phyloP scores from a whole-genome alignment of 2,329 filamentous ascomycete species.

The Paraconiothyrium brasiliense region DNA sequence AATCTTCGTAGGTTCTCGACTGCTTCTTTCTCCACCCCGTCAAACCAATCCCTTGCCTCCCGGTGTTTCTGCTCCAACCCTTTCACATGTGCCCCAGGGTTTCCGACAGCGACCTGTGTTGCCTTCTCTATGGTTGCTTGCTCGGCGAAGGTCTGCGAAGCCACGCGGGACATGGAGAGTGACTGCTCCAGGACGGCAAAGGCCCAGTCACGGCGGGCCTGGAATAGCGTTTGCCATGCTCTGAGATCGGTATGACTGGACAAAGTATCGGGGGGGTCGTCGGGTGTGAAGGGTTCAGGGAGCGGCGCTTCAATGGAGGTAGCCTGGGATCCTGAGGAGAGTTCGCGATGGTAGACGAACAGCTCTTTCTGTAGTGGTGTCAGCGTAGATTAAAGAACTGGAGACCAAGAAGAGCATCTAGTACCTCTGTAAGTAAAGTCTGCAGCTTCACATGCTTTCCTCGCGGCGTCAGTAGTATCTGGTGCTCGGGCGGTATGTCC shows the following conservation, averaged over 20 bases:
- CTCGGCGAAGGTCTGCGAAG: slow-evolving; percentile 74
- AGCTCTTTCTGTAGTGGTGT: slow-evolving; percentile 75
- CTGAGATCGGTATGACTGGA: slow-evolving; percentile 80
- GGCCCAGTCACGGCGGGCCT: slow-evolving; percentile 82
- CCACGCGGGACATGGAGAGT: slow-evolving; percentile 68
- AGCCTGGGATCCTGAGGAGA: slow-evolving; percentile 55
- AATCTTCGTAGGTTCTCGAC: slow-evolving; percentile 70
- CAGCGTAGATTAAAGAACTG: slow-evolving; percentile 10
- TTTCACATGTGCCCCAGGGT: slow-evolving; percentile 79
- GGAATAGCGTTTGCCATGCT: slow-evolving; percentile 90
- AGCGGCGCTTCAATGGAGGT: slow-evolving; percentile 63
- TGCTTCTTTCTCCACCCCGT: slow-evolving; percentile 73
- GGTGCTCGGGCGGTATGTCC: slow-evolving; percentile 76
- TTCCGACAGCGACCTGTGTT: slow-evolving; percentile 84
- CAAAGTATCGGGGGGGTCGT: slow-evolving; percentile 79
- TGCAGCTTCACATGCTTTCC: slow-evolving; percentile 86
- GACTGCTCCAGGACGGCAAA: slow-evolving; percentile 75
- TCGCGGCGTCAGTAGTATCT: slow-evolving; percentile 86
- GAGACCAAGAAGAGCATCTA: background rate
- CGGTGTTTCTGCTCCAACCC: slow-evolving; percentile 75
- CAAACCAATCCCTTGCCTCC: slow-evolving; percentile 76
- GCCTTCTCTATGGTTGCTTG: slow-evolving; percentile 81
- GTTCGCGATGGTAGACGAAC: slow-evolving; percentile 85
- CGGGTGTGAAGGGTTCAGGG: slow-evolving; percentile 67
- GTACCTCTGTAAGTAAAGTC: slow-evolving; percentile 80